These are phyloP conservation scores for Beauveria brongniartii DNA, from an alignment of 2,329 filamentous ascomycete genomes.

Conservation along the genomic window DNA sequence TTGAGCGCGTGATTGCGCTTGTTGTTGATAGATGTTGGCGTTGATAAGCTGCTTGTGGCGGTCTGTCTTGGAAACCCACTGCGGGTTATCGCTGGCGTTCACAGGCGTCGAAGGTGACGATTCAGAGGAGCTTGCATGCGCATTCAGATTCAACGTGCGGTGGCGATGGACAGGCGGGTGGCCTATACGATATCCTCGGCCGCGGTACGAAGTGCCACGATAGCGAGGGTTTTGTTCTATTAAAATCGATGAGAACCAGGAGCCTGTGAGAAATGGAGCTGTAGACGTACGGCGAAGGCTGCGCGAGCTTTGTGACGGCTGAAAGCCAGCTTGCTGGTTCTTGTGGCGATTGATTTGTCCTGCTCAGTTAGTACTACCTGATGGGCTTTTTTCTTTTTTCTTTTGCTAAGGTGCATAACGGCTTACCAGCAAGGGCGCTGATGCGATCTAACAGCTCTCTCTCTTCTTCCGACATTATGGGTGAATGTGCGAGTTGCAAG, in stretches of 20 bases:
- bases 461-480: conserved; percentile 39
- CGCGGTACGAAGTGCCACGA: conserved; percentile 24
- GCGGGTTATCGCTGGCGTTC: conserved; percentile 23
- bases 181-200: conserved; percentile 28
- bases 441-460: conserved; percentile 47
- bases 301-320: conserved; percentile 17
- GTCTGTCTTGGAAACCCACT: conserved; percentile 65
- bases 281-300: neutral
- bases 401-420: neutral
- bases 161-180: conserved; percentile 35
- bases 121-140: conserved; percentile 24
- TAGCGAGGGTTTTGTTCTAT: conserved; percentile 27
- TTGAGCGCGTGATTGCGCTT: conserved; percentile 57
- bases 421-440: conserved; percentile 40
- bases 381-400: conserved; percentile 6
- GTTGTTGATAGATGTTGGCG: conserved; percentile 66
- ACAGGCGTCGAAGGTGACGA: conserved; percentile 28
- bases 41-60: conserved; percentile 80
- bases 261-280: neutral
- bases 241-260: neutral
- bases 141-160: conserved; percentile 58
- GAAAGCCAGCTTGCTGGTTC: conserved; percentile 45
- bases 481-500: neutral
- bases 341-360: conserved; percentile 77
- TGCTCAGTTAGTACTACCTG: conserved; percentile 27